Conservation (phyloP, 305 asterid species). For the Fraxinus greggii region DNA sequence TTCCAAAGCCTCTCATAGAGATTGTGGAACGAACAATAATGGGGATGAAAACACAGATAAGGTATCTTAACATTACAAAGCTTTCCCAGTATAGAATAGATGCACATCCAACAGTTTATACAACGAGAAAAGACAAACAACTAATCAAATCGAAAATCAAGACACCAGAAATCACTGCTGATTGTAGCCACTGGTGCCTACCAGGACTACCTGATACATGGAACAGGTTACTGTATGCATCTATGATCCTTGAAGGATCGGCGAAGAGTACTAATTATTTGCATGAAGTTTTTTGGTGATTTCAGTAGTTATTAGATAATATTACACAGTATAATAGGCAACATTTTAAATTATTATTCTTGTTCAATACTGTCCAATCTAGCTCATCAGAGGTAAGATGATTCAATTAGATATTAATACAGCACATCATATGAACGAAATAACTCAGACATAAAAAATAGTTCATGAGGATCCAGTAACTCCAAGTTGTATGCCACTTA, state of each 20-base stretch:
- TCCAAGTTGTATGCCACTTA: background rate
- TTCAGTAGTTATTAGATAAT: background rate
- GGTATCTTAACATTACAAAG: slow-evolving; percentile 25
- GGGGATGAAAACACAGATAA: slow-evolving; percentile 16
- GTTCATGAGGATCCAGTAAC: background rate
- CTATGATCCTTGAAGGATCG: slow-evolving; percentile 16
- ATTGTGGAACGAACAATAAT: slow-evolving; percentile 19
- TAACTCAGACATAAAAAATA: background rate
- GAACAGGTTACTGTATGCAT: slow-evolving; percentile 29
- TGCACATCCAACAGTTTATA: slow-evolving; percentile 24
- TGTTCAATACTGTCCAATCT: background rate
- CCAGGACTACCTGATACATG: slow-evolving; percentile 34
- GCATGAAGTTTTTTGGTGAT: background rate
- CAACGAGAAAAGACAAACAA: slow-evolving; percentile 9
- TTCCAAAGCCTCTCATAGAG: slow-evolving; percentile 13
- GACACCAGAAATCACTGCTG: slow-evolving; percentile 7
- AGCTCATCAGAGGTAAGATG: background rate
- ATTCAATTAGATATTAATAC: background rate
- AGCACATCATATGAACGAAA: background rate
- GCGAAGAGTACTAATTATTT: background rate
- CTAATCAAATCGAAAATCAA: slow-evolving; percentile 16
- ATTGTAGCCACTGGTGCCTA: slow-evolving; percentile 33
- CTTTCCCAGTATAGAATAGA: slow-evolving; percentile 27
- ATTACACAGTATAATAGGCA: background rate
- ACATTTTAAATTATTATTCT: background rate